These are phyloP conservation scores for Suillus alpinus DNA, from an alignment of 768 basidiomycete genomes.

Conservation along the genomic window DNA sequence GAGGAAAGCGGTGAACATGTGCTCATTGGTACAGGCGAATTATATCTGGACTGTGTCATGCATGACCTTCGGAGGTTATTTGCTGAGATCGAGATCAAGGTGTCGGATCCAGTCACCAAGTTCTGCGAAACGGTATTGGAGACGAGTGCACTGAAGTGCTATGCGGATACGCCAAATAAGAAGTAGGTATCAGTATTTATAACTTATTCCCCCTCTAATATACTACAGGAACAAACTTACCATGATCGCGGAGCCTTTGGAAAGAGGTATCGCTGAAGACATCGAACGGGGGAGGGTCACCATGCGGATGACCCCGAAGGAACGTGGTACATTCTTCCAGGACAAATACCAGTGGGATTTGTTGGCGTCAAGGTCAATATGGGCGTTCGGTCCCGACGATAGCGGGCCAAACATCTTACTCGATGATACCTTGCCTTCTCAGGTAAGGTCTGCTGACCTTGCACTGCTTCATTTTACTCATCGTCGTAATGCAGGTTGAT, in stretches of 20 bases:
- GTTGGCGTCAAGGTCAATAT: conserved; percentile 95
- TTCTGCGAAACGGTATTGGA: conserved; percentile 98
- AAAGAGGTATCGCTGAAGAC: conserved; percentile 94
- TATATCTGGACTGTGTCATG: conserved; percentile 96
- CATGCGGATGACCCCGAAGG: conserved; percentile 94
- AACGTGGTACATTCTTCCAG: conserved; percentile 93
- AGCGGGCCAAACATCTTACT: conserved; percentile 90
- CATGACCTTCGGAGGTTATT: conserved; percentile 91
- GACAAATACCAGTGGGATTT: conserved; percentile 98
- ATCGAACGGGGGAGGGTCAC: conserved; percentile 90
- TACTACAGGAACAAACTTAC: conserved; percentile 87
- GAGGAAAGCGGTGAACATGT: conserved; percentile 99
- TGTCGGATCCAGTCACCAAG: conserved; percentile 97
- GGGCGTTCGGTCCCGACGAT: conserved; percentile 99
- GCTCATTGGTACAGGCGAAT: conserved; percentile 92
- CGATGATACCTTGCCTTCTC: conserved; percentile 94
- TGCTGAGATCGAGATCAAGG: conserved; percentile 99
- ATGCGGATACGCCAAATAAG: conserved; percentile 99
- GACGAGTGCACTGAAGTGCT: conserved; percentile 96
- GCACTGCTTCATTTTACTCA: neutral
- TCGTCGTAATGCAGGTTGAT: conserved; percentile 59
- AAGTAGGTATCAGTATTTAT: conserved; percentile 55
- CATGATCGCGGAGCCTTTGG: conserved; percentile 98
- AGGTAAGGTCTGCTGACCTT: conserved; percentile 44
- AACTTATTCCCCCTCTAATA: conserved; percentile 5